A percentile compares a stretch with the other conserved stretches of the same genome.
phyloP scores from a whole-genome alignment of 768 basidiomycete species.

The Suillus clintonianus region DNA sequence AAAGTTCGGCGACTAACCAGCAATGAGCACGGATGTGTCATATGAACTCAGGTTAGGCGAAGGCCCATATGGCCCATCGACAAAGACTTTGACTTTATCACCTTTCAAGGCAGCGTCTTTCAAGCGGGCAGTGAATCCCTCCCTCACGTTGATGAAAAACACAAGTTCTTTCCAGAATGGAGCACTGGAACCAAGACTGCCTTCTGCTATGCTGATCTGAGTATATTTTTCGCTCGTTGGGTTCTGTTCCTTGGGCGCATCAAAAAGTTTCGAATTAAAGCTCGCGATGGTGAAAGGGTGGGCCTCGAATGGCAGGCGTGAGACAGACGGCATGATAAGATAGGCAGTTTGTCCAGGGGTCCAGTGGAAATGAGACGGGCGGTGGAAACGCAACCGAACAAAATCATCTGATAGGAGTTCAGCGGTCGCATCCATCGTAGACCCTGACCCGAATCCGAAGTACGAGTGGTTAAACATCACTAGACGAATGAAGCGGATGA shows the following conservation, averaged over 20 bases:
- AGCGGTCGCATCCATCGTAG: constrained; percentile 35
- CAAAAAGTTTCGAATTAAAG: constrained; percentile 19
- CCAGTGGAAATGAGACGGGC: constrained; percentile 49
- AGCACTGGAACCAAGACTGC: constrained; percentile 1
- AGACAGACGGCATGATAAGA: constrained; percentile 49
- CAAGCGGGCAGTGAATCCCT: constrained; percentile 56
- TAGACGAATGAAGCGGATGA: constrained; percentile 45
- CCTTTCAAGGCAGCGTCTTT: constrained; percentile 29
- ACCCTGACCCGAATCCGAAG: constrained; percentile 27
- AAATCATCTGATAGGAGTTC: constrained; percentile 45
- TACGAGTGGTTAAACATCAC: constrained; percentile 41
- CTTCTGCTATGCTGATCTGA: background rate
- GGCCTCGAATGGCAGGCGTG: constrained; percentile 43
- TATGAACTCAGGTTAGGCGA: constrained; percentile 40
- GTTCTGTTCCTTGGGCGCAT: background rate
- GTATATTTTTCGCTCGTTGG: constrained; percentile 8
- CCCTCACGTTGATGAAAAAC: constrained; percentile 56
- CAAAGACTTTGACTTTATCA: constrained; percentile 40
- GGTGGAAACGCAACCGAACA: constrained; percentile 43
- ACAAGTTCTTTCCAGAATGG: constrained; percentile 39
- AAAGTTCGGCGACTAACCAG: constrained; percentile 31
- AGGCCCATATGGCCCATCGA: constrained; percentile 59
- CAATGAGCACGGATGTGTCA: constrained; percentile 47
- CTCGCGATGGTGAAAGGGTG: constrained; percentile 61
- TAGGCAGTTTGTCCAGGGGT: constrained; percentile 52